Conservation (phyloP, 2,329 filamentous ascomycete species). For the Raffaelea albimanens region DNA sequence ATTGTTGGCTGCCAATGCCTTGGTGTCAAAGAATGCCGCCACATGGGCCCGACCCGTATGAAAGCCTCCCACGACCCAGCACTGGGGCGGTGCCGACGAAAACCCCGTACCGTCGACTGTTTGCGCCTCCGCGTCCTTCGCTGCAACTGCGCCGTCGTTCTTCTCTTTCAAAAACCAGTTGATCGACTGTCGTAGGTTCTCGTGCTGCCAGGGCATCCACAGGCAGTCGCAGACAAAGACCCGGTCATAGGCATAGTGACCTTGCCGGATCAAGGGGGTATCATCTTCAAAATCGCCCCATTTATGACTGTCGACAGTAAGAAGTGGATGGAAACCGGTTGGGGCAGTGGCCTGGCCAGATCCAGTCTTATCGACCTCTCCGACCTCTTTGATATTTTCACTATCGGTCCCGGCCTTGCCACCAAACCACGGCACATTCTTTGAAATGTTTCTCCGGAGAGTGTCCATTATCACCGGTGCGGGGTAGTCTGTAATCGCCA, state of each 20-base stretch:
- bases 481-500: conserved; percentile 61
- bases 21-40: conserved; percentile 51
- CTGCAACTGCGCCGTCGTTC: not conserved
- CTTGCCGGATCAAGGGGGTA: conserved; percentile 12
- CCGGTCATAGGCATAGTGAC: conserved; percentile 41
- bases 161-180: conserved; percentile 44
- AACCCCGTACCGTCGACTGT: not conserved
- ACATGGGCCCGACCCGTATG: conserved; percentile 61
- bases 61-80: conserved; percentile 61
- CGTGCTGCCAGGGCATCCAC: conserved; percentile 67
- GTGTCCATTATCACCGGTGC: conserved; percentile 48
- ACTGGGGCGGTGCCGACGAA: conserved; percentile 32
- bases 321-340: conserved; percentile 21
- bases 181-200: conserved; percentile 54
- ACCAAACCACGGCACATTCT: conserved; percentile 31
- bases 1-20: conserved; percentile 34
- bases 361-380: not conserved
- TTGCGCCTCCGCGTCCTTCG: too few species aligned
- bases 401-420: too few species aligned
- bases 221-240: conserved; percentile 64
- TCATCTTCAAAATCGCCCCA: conserved; percentile 46
- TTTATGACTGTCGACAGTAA: conserved; percentile 45
- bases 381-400: not conserved
- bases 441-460: conserved; percentile 45
- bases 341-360: conserved; percentile 16